These are phyloP conservation scores for Saturnispora sekii DNA, from an alignment of 805 yeast species.

Conservation along the genomic window DNA sequence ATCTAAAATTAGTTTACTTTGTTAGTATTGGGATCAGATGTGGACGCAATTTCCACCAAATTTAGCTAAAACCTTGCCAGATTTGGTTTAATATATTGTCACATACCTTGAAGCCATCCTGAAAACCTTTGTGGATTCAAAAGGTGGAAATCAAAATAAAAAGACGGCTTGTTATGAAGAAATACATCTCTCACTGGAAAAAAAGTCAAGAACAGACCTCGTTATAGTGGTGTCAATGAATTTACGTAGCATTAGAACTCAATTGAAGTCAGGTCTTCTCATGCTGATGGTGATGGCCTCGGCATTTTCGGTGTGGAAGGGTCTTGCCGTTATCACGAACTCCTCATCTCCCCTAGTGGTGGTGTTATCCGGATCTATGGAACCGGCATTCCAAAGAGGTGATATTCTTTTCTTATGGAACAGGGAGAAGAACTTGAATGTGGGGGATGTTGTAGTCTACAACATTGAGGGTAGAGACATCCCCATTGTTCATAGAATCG, in stretches of 20 bases:
- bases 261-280: slow-evolving; percentile 41
- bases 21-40: slow-evolving; percentile 4
- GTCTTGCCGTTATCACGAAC: slow-evolving; percentile 63
- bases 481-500: slow-evolving; percentile 95
- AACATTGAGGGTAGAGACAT: slow-evolving; percentile 69
- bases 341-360: slow-evolving; percentile 93
- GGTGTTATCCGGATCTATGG: slow-evolving; percentile 97
- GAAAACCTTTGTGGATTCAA: not conserved
- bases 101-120: slow-evolving; percentile 16
- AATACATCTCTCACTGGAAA: not conserved
- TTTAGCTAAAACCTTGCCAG: no score
- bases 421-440: slow-evolving; percentile 52
- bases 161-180: not conserved
- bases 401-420: slow-evolving; percentile 91
- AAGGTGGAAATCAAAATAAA: not conserved
- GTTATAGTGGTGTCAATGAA: slow-evolving; percentile 17
- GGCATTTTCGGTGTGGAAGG: slow-evolving; percentile 89
- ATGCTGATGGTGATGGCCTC: slow-evolving; percentile 75
- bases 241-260: slow-evolving; percentile 21
- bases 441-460: slow-evolving; percentile 93
- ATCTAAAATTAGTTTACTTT: not conserved
- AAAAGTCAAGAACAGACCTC: not conserved
- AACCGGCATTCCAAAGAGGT: slow-evolving; percentile 98
- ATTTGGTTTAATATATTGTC: not conserved
- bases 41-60: not conserved